Base-by-base conservation (phyloP, 2,329 filamentous ascomycete species). In the Ophiostoma sp. region DNA sequence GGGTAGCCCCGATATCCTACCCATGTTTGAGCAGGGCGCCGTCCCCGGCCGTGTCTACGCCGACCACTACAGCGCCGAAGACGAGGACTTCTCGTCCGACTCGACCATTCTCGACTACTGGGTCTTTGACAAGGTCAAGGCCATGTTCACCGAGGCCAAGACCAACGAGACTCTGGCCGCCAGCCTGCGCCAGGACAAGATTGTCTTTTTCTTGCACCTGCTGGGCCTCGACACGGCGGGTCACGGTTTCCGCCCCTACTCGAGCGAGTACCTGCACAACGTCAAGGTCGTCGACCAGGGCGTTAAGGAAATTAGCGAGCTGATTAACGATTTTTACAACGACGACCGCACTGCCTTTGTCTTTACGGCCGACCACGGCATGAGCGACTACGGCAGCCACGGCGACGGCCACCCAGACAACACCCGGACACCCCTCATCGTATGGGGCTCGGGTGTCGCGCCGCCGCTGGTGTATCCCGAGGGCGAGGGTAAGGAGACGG, bases 311-410 rank as follows among this genome's bases (percentile, higher is more conserved):
- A 92, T 97, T 69, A 91, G 92, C 0, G 87, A 92, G 76, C 80
- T 97, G 71, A 91, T 98, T 69, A 90, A 97, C 48, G 88, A 92
- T 15, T 99, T 98, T 80, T 99, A 98, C 78, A 87, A 84, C 5
- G 91, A 94, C 77, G 92, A 89, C 72, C 91, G 96, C 81, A 98
- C 96, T 0, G 94, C 97, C 0, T 99, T 95, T 80, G 89, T 99
- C 19, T 99, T 99, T 80, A 99, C 97, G 0, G 96, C 96, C 8
- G 96, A 99, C 79, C 96, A 99, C 81, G 96, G 96, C 22, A 99
- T 99, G 96, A 98, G 94, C 79, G 96, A 99, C 82, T 98, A 93
- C 91, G 96, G 97, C n/a, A 98, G 95, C 78, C 97, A 99, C 81
- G 97, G 97, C 50, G 96, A 99, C 81, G 96, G 96, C 8, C 95